Evolutionary conservation across 2,329 filamentous ascomycete species (phyloP).

Genomic region (Aspergillus nomiae): DNA sequence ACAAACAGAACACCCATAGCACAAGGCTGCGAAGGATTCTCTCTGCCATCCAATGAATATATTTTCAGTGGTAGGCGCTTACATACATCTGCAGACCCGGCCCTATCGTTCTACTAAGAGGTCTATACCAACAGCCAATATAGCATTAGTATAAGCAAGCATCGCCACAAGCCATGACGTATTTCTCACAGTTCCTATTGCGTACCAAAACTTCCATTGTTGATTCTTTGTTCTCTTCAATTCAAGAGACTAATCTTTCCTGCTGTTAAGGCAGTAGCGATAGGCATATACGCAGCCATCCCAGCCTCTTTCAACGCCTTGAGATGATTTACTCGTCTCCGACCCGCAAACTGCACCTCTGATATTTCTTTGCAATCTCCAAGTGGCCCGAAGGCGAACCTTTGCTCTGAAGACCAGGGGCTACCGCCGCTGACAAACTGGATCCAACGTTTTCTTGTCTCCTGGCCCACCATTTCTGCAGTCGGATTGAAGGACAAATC

Average conservation of each 20-base stretch:
- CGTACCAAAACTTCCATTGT: neutral
- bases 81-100: neutral
- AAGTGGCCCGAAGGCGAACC: constrained; percentile 45
- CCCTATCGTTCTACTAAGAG: neutral
- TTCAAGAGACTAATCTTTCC: constrained; percentile 49
- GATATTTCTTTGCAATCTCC: constrained; percentile 38
- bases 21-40: neutral
- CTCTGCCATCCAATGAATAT: neutral
- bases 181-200: neutral
- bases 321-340: constrained; percentile 36
- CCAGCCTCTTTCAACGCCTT: constrained; percentile 34
- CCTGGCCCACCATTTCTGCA: constrained; percentile 35
- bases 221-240: constrained; percentile 12
- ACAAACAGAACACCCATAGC: neutral
- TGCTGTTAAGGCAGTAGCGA: constrained; percentile 36
- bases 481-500: constrained; percentile 39
- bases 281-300: constrained; percentile 30
- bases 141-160: neutral
- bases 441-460: constrained; percentile 47
- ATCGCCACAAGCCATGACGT: neutral
- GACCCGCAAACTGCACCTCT: constrained; percentile 33
- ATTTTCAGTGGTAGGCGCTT: too few species aligned
- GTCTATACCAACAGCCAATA: neutral
- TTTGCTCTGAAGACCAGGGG: constrained; percentile 38
- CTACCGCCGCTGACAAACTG: constrained; percentile 38